Conservation (phyloP, 257 asterid genomes). For the Fraxinus americana region DNA sequence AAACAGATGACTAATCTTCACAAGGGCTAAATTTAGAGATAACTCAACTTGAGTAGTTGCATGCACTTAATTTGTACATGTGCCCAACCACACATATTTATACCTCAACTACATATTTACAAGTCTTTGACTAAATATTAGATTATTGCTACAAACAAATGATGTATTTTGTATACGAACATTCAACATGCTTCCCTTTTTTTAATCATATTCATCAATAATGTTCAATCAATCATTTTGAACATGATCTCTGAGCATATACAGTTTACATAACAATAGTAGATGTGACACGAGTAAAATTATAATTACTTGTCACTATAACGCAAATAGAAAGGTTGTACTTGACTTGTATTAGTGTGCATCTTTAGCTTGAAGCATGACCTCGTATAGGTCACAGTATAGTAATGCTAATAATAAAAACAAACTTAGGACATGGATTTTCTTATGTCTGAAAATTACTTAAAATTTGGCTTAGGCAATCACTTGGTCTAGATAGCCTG, state of each 20-base stretch:
- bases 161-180: background rate
- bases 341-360: too few species aligned
- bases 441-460: background rate
- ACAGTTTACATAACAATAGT: too few species aligned
- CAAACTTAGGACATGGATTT: background rate
- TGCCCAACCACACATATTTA: too few species aligned
- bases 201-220: too few species aligned
- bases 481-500: constrained; percentile 17
- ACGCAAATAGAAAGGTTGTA: too few species aligned
- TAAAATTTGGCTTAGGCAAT: background rate
- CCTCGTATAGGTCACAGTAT: background rate
- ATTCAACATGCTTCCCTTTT: background rate
- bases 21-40: too few species aligned
- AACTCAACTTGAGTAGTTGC: background rate
- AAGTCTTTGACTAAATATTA: background rate
- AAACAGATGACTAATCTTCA: too few species aligned
- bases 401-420: background rate
- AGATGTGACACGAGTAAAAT: too few species aligned
- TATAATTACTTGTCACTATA: too few species aligned
- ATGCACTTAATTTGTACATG: background rate
- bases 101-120: background rate
- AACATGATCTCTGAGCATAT: background rate
- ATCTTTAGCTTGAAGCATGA: background rate
- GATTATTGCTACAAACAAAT: background rate
- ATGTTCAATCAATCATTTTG: too few species aligned